Conservation (phyloP, 2,329 filamentous ascomycete species). For the Diaporthe sp. region DNA sequence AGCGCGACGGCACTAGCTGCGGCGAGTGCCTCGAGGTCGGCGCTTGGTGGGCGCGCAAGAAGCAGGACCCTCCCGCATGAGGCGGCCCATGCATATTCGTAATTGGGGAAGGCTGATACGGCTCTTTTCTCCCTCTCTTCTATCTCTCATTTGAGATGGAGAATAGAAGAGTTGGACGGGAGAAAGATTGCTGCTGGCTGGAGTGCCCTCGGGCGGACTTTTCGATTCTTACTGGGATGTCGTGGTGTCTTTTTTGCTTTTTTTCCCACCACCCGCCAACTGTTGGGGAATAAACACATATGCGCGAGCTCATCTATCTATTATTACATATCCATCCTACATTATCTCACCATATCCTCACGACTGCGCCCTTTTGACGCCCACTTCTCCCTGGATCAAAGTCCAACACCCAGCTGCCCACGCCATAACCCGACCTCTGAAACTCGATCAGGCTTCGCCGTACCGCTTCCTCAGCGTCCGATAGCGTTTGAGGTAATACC, state of each 20-base stretch:
- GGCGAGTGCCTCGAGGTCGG: constrained; percentile 90
- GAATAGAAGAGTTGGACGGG: too few relatives aligned
- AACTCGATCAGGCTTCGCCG: constrained; percentile 55
- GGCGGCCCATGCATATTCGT: neutral
- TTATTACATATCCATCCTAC: constrained; percentile 7
- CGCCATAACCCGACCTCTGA: neutral
- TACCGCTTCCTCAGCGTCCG: constrained; percentile 87
- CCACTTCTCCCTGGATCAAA: neutral
- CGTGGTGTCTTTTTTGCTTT: constrained; percentile 5
- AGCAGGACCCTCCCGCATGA: constrained; percentile 42
- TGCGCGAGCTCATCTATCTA: constrained; percentile 29
- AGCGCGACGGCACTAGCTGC: constrained; percentile 81
- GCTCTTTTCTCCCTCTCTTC: too few relatives aligned
- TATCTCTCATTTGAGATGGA: neutral
- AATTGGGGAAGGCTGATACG: neutral
- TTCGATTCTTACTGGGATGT: neutral
- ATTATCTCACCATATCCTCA: neutral
- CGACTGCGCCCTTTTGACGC: neutral
- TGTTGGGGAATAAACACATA: constrained; percentile 12
- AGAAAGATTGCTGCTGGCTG: constrained; percentile 9
- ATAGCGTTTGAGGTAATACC: constrained; percentile 94
- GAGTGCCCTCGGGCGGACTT: neutral
- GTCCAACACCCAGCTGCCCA: neutral
- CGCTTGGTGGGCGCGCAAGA: constrained; percentile 90
- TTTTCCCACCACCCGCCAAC: neutral